These are phyloP conservation scores for Xylona heveae DNA, from an alignment of 495 filamentous ascomycete genomes.

Conservation along the genomic window DNA sequence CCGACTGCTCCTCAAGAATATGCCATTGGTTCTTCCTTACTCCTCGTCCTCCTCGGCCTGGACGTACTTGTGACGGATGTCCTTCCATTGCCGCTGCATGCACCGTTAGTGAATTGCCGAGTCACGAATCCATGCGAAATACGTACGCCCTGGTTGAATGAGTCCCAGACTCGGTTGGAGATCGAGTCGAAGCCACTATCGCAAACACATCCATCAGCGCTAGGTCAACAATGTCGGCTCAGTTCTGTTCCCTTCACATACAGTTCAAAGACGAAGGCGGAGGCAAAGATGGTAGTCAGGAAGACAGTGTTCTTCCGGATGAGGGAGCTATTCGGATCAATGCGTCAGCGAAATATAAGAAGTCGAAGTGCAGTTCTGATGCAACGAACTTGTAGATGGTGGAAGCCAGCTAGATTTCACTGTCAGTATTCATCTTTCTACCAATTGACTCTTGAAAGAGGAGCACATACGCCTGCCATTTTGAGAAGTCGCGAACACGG, in stretches of 20 bases:
- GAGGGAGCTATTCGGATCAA: constrained; percentile 34
- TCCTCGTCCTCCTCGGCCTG: constrained; percentile 37
- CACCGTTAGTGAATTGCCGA: constrained; percentile 13
- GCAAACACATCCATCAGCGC: constrained; percentile 1
- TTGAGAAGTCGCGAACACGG: constrained; percentile 12
- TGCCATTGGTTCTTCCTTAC: constrained; percentile 16
- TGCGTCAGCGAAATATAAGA: constrained; percentile 8
- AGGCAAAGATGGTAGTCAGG: constrained; percentile 63
- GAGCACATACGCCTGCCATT: constrained; percentile 30
- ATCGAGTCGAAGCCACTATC: constrained; percentile 52
- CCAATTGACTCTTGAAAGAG: constrained; percentile 12
- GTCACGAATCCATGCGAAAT: constrained; percentile 2
- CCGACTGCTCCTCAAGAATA: constrained; percentile 11
- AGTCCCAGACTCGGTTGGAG: constrained; percentile 75
- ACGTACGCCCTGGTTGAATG: constrained; percentile 73
- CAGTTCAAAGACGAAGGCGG: constrained; percentile 88
- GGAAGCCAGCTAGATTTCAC: constrained; percentile 29
- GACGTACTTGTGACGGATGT: constrained; percentile 78
- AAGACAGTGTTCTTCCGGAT: constrained; percentile 73
- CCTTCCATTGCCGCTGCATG: constrained; percentile 94
- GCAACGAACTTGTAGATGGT: constrained; percentile 65
- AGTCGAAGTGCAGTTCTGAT: constrained; percentile 7
- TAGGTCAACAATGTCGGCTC: constrained; percentile 7
- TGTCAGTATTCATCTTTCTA: constrained; percentile 16
- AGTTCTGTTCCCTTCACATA: constrained; percentile 23